Conservation (phyloP, 768 basidiomycete species). For the Tremella yokohamensis region DNA sequence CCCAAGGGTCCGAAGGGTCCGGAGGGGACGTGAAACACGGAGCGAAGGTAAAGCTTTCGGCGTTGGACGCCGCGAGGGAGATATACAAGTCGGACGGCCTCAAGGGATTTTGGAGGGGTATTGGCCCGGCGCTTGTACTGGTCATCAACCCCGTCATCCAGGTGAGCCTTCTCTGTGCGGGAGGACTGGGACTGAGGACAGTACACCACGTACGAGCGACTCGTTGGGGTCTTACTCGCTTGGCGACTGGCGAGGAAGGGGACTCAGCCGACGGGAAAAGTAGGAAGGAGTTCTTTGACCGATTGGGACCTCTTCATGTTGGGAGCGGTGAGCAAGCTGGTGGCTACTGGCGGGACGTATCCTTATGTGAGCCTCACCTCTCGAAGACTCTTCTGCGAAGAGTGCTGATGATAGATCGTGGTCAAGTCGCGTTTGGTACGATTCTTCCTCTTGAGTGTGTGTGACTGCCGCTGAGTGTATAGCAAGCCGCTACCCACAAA, state of each 20-base stretch:
- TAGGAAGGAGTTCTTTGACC: slow-evolving; percentile 58
- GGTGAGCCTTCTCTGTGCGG: slow-evolving; percentile 30
- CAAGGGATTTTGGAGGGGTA: slow-evolving; percentile 84
- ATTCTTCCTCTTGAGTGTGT: background rate
- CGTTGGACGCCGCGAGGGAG: slow-evolving; percentile 64
- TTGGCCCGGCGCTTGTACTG: slow-evolving; percentile 87
- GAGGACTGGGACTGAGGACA: slow-evolving; percentile 49
- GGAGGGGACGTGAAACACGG: too few species aligned
- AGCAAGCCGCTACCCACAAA: slow-evolving; percentile 62
- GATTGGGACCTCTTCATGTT: slow-evolving; percentile 91
- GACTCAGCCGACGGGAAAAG: slow-evolving; percentile 52
- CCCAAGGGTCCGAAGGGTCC: slow-evolving; percentile 7
- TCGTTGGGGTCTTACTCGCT: slow-evolving; percentile 76
- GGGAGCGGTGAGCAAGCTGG: slow-evolving; percentile 87
- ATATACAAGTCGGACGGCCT: slow-evolving; percentile 72
- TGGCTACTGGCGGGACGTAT: slow-evolving; percentile 62
- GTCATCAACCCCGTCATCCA: slow-evolving; percentile 92
- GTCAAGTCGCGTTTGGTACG: slow-evolving; percentile 51
- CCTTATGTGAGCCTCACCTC: slow-evolving; percentile 62
- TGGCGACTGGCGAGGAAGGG: slow-evolving; percentile 59
- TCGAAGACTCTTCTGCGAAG: background rate
- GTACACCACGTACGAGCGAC: slow-evolving; percentile 91
- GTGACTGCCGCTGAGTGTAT: slow-evolving; percentile 36
- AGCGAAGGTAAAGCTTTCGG: slow-evolving; percentile 56
- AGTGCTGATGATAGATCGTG: slow-evolving; percentile 34